Evolutionary conservation across 2,329 filamentous ascomycete genomes (phyloP), one percentile per base, ranked within the genome.

Genomic region (Colletotrichum endophyticum): DNA sequence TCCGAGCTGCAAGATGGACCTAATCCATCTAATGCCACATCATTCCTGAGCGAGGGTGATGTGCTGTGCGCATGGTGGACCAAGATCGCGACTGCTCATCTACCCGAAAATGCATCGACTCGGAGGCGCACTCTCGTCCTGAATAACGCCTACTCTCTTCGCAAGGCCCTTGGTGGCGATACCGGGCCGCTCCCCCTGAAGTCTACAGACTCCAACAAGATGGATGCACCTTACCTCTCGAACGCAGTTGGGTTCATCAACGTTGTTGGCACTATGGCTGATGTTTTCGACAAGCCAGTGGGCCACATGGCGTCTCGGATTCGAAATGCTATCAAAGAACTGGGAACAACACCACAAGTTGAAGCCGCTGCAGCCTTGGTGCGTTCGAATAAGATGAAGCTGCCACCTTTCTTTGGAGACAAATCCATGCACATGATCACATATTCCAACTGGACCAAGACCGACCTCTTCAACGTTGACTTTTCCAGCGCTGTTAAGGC

Each of bases 21-120:
- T 2, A 2, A 12, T 53, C 2, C 2, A 6, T 2, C 11, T 6
- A 8, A 15, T 22, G 2, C 6, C 12, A 22, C n/a, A 53, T 11
- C 11, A 2, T 53, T 53, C n/a, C 12, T 53, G n/a, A 53, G 44
- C n/a, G 44, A 53, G 44, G 44, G 44, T 13, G 44, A 53, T 13
- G 44, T 53, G n/a, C 44, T 53, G n/a, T 53, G 44, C 44, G 44
- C 44, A 25, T 53, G 44, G 44, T 53, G 44, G 44, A 53, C 44
- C 11, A 53, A 53, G n/a, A 53, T 53, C n/a, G 44, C 44, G 44
- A 53, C 44, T 8, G 44, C 44, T 53, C 44, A 53, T 53, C 44
- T 53, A 53, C 44, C 44, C 2, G 12, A 22, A 13, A 22, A 22
- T 53, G 44, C 44, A 25, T 22, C 44, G 3, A 53, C 44, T 22